These are phyloP conservation scores for Angomonas deanei DNA, from an alignment of 208 protist species.

Conservation along the genomic window DNA sequence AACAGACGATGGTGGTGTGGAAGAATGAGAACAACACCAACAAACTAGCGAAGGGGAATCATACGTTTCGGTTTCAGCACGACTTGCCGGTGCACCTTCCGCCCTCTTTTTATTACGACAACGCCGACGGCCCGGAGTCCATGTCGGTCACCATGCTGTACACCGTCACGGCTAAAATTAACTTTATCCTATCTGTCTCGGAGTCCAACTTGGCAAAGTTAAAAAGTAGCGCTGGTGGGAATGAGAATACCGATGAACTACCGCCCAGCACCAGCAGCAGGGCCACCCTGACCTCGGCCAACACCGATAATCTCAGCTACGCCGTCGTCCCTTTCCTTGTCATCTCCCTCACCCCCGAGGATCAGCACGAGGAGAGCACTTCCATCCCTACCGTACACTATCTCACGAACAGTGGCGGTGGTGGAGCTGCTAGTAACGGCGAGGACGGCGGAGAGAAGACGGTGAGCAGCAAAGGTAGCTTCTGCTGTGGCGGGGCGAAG, in stretches of 20 bases:
- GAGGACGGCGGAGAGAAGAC: not conserved
- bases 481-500: not conserved
- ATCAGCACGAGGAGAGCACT: not conserved
- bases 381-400: slow-evolving; percentile 3
- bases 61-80: not conserved
- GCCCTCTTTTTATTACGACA: not conserved
- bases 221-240: not conserved
- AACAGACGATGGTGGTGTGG: not conserved
- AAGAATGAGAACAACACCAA: not conserved
- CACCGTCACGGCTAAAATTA: not conserved
- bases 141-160: not conserved
- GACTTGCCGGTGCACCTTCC: not conserved
- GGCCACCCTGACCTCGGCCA: not conserved
- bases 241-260: not conserved
- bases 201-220: not conserved
- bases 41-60: not conserved
- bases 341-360: not conserved
- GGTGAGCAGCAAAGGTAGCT: not conserved
- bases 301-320: not conserved
- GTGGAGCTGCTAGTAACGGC: not conserved
- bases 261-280: not conserved
- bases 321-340: not conserved
- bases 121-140: not conserved
- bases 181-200: not conserved
- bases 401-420: not conserved